phyloP scores from a whole-genome alignment of 2,329 filamentous ascomycete genomes.

The Calonectria hongkongensis region DNA sequence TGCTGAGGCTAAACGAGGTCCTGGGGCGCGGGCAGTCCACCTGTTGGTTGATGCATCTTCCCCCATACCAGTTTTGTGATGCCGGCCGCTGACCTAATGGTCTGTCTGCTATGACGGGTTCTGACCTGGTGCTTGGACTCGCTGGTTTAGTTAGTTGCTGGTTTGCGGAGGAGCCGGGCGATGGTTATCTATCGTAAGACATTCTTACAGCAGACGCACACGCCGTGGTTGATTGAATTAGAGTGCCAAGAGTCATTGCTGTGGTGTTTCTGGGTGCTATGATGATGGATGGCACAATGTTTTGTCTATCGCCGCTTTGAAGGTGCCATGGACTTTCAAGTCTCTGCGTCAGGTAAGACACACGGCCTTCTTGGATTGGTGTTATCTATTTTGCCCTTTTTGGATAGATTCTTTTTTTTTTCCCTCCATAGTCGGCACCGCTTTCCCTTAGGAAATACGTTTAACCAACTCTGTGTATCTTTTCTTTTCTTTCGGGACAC shows the following conservation, averaged over 20 bases:
- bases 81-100: background rate
- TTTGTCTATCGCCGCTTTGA: background rate
- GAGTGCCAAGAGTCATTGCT: slow-evolving; percentile 1
- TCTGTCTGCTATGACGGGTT: background rate
- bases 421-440: background rate
- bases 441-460: background rate
- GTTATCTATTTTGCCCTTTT: too few species aligned
- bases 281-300: background rate
- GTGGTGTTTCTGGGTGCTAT: slow-evolving; percentile 4
- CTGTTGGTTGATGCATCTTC: slow-evolving; percentile 7
- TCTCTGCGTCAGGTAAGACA: background rate
- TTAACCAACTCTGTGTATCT: background rate
- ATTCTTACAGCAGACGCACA: background rate
- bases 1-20: slow-evolving; percentile 23
- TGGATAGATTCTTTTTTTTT: background rate
- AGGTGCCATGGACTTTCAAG: background rate
- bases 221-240: background rate
- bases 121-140: background rate
- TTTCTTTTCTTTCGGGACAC: background rate
- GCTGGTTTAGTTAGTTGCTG: background rate
- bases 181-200: background rate
- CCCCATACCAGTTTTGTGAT: background rate
- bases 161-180: background rate
- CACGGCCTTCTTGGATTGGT: background rate
- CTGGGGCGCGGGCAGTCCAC: background rate